Evolutionary conservation across 805 yeast genomes (phyloP).

Genomic region (Danielozyma ontarioensis): DNA sequence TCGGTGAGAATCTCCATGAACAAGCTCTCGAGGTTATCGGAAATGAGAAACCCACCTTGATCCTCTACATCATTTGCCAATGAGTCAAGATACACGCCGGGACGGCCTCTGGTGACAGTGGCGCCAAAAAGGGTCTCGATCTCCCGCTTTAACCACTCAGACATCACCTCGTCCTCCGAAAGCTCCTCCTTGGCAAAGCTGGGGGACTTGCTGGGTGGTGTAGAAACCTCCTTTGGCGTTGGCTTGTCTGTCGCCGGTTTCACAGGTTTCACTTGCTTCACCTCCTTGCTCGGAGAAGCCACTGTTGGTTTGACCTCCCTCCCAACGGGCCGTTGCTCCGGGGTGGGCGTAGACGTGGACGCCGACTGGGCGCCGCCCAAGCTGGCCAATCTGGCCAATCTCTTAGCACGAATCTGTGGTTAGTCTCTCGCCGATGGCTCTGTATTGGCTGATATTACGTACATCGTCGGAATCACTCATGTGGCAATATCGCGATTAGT

Average conservation of each 20-base stretch:
- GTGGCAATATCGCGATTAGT: neutral
- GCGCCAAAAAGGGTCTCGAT: constrained; percentile 34
- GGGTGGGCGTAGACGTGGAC: neutral
- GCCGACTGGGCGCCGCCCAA: too few species aligned
- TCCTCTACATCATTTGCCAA: constrained; percentile 18
- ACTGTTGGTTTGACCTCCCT: too few species aligned
- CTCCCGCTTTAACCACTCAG: constrained; percentile 38
- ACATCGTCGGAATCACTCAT: constrained; percentile 7
- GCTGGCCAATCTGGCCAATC: constrained; percentile 46
- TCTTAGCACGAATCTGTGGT: constrained; percentile 43
- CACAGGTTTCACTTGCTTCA: too few species aligned
- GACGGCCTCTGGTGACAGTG: constrained; percentile 17
- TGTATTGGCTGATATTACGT: constrained; percentile 4
- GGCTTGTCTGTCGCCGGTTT: too few species aligned
- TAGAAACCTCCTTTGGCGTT: too few species aligned
- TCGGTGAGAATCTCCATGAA: constrained; percentile 56
- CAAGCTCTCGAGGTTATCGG: constrained; percentile 42
- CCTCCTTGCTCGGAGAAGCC: too few species aligned
- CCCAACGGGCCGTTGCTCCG: neutral
- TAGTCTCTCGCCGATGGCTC: neutral
- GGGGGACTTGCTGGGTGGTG: too few species aligned
- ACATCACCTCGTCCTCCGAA: constrained; percentile 16
- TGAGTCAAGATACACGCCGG: constrained; percentile 17
- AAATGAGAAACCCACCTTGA: constrained; percentile 12
- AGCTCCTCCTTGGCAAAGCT: too few species aligned